phyloP scores from a whole-genome alignment of 139 green algal species.

The Closterium sp. region DNA sequence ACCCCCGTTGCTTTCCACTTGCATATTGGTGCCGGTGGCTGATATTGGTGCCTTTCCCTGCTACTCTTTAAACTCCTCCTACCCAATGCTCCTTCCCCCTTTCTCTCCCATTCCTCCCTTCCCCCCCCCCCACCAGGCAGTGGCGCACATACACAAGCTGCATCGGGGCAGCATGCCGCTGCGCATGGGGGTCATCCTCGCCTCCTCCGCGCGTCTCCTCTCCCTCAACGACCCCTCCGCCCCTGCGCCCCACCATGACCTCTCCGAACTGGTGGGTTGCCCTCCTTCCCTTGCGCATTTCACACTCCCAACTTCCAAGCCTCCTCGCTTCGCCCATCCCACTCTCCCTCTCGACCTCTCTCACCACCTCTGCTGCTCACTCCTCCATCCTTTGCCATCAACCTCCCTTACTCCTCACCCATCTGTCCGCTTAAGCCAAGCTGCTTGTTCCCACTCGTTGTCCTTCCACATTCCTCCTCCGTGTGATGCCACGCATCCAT shows the following conservation, averaged over 20 bases:
- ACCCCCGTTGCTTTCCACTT: background rate
- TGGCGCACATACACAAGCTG: slow-evolving; percentile 8
- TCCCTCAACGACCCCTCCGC: background rate
- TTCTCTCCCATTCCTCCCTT: background rate
- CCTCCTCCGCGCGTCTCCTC: background rate
- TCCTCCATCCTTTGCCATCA: no score
- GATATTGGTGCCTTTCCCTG: background rate
- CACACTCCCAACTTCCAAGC: no score
- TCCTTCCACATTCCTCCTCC: background rate
- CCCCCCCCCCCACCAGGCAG: background rate
- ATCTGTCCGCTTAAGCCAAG: background rate
- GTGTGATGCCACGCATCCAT: no score
- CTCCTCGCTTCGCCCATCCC: no score
- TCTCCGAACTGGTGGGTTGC: background rate
- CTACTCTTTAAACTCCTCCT: background rate
- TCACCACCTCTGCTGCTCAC: background rate
- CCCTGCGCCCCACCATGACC: background rate
- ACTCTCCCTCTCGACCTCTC: background rate
- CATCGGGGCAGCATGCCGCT: slow-evolving; percentile 36
- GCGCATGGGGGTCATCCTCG: slow-evolving; percentile 53
- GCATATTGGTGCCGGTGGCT: background rate
- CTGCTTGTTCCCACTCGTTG: background rate
- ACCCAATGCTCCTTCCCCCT: background rate
- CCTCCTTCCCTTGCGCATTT: background rate
- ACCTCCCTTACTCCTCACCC: no score